Evolutionary conservation across 257 asterid species (phyloP).

Genomic region (Handroanthus guayacan): DNA sequence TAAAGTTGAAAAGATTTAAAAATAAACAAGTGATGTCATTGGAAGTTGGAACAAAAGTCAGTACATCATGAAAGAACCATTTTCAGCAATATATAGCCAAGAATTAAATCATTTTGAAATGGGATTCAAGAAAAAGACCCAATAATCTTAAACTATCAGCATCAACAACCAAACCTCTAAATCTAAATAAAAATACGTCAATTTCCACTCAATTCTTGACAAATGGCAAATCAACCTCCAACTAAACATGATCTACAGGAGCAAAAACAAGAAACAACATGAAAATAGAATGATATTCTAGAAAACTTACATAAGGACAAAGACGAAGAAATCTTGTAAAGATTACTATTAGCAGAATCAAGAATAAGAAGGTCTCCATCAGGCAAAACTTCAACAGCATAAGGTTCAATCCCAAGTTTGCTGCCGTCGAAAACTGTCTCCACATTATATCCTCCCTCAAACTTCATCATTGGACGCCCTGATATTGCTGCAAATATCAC

Average conservation of each 20-base stretch:
- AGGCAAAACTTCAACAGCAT: conserved; percentile 71
- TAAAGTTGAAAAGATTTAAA: not conserved
- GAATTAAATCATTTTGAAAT: not conserved
- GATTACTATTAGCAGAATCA: conserved; percentile 88
- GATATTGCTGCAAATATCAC: conserved; percentile 57
- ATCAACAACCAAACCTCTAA: conserved; percentile 29
- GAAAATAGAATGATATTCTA: not conserved
- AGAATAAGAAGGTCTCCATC: conserved; percentile 88
- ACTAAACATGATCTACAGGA: conserved; percentile 1
- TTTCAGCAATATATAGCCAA: conserved; percentile 32
- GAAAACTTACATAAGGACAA: conserved; percentile 75
- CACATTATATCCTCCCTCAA: conserved; percentile 89
- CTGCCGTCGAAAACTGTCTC: conserved; percentile 98
- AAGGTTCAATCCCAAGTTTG: conserved; percentile 94
- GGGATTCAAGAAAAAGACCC: conserved; percentile 12
- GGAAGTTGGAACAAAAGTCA: not conserved
- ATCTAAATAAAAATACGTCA: conserved; percentile 17
- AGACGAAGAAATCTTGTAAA: conserved; percentile 82
- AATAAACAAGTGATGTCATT: conserved; percentile 28
- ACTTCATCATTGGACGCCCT: conserved; percentile 91
- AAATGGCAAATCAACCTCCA: conserved; percentile 31
- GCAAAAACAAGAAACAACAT: conserved; percentile 2
- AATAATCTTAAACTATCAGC: conserved; percentile 22
- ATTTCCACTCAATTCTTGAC: conserved; percentile 28
- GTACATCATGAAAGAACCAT: conserved; percentile 30